A percentile compares a stretch with the other conserved stretches of the same genome.
These are phyloP conservation scores for Cladosporium phlei DNA, from an alignment of 2,329 filamentous ascomycete genomes.

Conservation along the genomic window DNA sequence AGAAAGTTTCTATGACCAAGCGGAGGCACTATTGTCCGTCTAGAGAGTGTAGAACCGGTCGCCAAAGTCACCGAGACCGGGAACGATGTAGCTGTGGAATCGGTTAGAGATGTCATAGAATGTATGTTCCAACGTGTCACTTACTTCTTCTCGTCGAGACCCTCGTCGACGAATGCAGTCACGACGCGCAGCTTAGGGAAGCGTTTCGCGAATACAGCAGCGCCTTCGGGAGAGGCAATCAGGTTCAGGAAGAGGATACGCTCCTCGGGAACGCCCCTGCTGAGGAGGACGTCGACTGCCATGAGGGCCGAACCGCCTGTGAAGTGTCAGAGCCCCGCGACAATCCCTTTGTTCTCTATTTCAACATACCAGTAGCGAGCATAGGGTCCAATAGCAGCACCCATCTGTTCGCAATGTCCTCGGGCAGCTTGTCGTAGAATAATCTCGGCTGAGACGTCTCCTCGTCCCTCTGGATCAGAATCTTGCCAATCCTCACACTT, in stretches of 20 bases:
- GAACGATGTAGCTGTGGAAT: constrained; percentile 78
- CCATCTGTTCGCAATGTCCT: constrained; percentile 89
- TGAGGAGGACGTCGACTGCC: constrained; percentile 89
- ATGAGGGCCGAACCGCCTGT: constrained; percentile 90
- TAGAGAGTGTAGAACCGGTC: constrained; percentile 92
- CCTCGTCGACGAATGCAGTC: constrained; percentile 92
- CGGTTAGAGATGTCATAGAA: constrained; percentile 29
- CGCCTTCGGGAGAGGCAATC: constrained; percentile 93
- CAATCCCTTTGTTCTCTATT: constrained; percentile 8
- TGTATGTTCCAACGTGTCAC: constrained; percentile 26
- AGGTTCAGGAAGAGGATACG: constrained; percentile 94
- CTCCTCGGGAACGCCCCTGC: constrained; percentile 87
- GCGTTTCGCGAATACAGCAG: constrained; percentile 79
- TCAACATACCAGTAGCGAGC: constrained; percentile 80
- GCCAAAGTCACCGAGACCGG: constrained; percentile 90
- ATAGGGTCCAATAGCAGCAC: constrained; percentile 95
- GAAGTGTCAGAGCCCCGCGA: background rate
- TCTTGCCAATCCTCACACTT: constrained; percentile 97
- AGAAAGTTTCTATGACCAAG: too few relatives aligned
- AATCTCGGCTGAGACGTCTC: constrained; percentile 87
- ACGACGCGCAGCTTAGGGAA: constrained; percentile 89
- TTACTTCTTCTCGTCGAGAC: constrained; percentile 96
- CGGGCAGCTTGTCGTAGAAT: constrained; percentile 96
- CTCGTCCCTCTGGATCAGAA: constrained; percentile 94
- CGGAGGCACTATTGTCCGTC: too few relatives aligned